phyloP scores from a whole-genome alignment of 2,329 filamentous ascomycete genomes.

The Colletotrichum eleusines region DNA sequence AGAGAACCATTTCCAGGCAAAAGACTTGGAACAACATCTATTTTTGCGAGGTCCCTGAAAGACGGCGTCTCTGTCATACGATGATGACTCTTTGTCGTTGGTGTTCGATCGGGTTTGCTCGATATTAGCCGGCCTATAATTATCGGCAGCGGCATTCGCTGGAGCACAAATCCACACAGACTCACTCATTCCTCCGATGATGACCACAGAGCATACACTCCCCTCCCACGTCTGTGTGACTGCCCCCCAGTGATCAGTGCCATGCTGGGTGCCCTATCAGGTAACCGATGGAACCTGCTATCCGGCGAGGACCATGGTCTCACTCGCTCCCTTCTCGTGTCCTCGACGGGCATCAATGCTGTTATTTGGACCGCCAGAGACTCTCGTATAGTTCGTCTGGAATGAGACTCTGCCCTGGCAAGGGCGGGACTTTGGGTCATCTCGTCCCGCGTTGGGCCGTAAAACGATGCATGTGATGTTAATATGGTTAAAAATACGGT shows the following conservation, averaged over 20 bases:
- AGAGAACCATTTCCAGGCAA: not conserved
- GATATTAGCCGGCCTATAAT: not conserved
- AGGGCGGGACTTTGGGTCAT: not conserved
- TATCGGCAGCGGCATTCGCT: not conserved
- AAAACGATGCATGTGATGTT: not conserved
- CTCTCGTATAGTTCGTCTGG: not conserved
- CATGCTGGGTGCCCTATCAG: not conserved
- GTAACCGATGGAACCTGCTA: not conserved
- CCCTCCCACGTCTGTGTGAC: not conserved
- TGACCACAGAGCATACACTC: no score
- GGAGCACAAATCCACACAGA: not conserved
- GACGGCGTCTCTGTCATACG: not conserved
- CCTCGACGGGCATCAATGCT: no score
- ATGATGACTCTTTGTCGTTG: not conserved
- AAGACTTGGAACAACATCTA: not conserved
- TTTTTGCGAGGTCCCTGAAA: not conserved
- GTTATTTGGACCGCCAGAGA: not conserved
- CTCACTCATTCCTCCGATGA: not conserved
- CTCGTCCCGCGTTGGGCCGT: not conserved
- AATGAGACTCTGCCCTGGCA: not conserved
- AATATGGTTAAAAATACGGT: slow-evolving; percentile 2
- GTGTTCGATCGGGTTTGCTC: not conserved
- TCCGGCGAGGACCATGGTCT: not conserved
- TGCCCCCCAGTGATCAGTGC: no score
- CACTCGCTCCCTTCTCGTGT: not conserved